These are phyloP conservation scores for Funneliformis caledonium DNA, from an alignment of 371 early-diverging fungal genomes.

Conservation along the genomic window DNA sequence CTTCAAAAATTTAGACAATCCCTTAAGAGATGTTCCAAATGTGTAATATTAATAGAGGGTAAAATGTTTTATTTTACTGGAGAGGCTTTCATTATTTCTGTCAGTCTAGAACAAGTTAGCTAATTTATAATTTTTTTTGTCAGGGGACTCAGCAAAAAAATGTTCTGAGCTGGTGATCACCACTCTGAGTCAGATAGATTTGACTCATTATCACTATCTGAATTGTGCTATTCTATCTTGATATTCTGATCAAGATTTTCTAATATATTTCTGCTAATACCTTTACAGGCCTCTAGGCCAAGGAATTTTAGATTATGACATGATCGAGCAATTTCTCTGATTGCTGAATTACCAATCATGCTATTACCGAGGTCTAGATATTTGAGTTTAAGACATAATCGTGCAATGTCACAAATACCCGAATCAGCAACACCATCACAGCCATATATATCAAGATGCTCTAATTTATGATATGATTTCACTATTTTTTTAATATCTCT, in stretches of 20 bases:
- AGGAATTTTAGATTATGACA: not conserved
- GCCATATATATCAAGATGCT: slow-evolving; percentile 23
- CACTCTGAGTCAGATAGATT: no score
- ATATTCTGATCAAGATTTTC: not conserved
- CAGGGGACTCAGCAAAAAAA: no score
- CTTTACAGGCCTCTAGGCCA: not conserved
- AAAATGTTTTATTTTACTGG: slow-evolving; percentile 13
- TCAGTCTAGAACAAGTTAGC: no score
- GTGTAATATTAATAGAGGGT: not conserved
- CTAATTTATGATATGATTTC: slow-evolving; percentile 8
- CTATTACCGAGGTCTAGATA: slow-evolving; percentile 4
- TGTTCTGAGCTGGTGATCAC: no score
- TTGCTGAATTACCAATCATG: not conserved
- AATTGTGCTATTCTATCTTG: not conserved
- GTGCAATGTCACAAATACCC: slow-evolving; percentile 18
- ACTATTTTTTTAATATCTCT: not conserved
- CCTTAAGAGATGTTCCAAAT: slow-evolving; percentile 14
- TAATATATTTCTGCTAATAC: not conserved
- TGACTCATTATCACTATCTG: not conserved
- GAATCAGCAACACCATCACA: slow-evolving; percentile 29
- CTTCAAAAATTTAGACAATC: not conserved
- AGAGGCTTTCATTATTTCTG: not conserved
- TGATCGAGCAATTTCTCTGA: not conserved
- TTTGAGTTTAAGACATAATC: slow-evolving; percentile 18
- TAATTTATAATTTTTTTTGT: no score